Evolutionary conservation across 257 asterid genomes (phyloP).

Genomic region (Phtheirospermum japonicum): DNA sequence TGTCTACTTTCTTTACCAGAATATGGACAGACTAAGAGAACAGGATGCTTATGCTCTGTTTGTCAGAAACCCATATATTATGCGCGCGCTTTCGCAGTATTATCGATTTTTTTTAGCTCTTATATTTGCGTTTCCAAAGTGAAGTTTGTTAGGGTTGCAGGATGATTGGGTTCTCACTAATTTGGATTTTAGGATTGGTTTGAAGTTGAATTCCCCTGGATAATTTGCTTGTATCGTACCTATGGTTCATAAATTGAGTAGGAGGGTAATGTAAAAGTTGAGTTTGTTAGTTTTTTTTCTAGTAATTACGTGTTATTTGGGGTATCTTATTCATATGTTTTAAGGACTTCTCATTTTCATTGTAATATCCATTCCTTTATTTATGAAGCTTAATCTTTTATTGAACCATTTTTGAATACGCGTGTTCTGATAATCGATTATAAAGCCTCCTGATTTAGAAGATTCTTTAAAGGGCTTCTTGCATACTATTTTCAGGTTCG

Average conservation of each 20-base stretch:
- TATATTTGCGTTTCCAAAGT: background rate
- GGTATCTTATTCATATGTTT: no score
- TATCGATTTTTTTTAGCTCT: background rate
- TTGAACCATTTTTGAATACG: background rate
- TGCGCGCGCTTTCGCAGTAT: background rate
- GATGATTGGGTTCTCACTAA: conserved; percentile 5
- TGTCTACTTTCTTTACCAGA: conserved; percentile 8
- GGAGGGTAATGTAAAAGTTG: conserved; percentile 5
- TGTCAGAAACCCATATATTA: background rate
- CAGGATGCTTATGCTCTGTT: conserved; percentile 13
- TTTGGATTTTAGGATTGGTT: background rate
- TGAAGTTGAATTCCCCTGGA: conserved; percentile 10
- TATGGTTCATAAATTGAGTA: background rate
- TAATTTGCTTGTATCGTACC: background rate
- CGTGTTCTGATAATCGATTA: background rate
- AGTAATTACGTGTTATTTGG: no score
- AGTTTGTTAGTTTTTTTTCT: no score
- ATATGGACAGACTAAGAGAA: background rate
- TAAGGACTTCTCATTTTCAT: background rate
- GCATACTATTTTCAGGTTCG: conserved; percentile 33
- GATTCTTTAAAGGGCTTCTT: conserved; percentile 19
- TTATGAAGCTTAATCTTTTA: no score
- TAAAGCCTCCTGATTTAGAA: conserved; percentile 3
- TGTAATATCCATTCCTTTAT: background rate
- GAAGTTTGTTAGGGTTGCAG: conserved; percentile 21